Conservation (phyloP, 495 filamentous ascomycete genomes). For the Umbilicaria muhlenbergii region DNA sequence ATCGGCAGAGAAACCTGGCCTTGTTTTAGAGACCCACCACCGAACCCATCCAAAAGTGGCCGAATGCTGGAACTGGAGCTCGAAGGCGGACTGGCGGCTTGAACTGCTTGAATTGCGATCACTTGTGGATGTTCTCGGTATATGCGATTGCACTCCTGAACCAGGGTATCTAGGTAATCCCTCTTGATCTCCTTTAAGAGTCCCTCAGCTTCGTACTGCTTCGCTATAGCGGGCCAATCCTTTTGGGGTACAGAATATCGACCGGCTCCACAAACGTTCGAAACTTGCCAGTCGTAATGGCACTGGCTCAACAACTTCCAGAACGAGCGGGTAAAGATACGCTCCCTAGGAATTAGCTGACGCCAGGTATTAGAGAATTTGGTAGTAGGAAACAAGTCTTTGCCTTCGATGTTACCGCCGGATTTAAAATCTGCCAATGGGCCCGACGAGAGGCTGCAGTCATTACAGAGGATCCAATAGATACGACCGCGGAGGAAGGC, state of each 20-base stretch:
- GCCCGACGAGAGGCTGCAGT: not conserved
- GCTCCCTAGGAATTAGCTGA: slow-evolving; percentile 11
- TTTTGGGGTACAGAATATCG: not conserved
- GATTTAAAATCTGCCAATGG: too few relatives aligned
- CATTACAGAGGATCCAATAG: slow-evolving; percentile 9
- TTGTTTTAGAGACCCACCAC: too few relatives aligned
- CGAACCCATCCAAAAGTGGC: too few relatives aligned
- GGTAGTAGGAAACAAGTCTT: slow-evolving; percentile 8
- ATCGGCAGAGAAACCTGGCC: too few relatives aligned
- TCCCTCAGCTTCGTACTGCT: not conserved
- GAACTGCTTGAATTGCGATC: too few relatives aligned
- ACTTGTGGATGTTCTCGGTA: too few relatives aligned
- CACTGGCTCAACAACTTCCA: slow-evolving; percentile 12
- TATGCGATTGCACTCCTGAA: too few relatives aligned
- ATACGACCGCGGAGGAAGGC: slow-evolving; percentile 17
- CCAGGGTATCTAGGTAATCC: too few relatives aligned
- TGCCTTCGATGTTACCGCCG: not conserved
- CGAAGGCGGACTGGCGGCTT: too few relatives aligned
- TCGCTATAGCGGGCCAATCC: not conserved
- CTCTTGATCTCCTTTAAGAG: not conserved
- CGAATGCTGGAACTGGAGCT: too few relatives aligned
- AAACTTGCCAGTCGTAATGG: too few relatives aligned
- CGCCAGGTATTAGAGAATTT: slow-evolving; percentile 2
- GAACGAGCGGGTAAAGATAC: slow-evolving; percentile 21
- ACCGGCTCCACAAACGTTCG: not conserved